Percentiles rank a stretch among this genome's conserved stretches.
These are phyloP conservation scores for Phytophthora sp. DNA, from an alignment of 352 stramenopile genomes.

Conservation along the genomic window DNA sequence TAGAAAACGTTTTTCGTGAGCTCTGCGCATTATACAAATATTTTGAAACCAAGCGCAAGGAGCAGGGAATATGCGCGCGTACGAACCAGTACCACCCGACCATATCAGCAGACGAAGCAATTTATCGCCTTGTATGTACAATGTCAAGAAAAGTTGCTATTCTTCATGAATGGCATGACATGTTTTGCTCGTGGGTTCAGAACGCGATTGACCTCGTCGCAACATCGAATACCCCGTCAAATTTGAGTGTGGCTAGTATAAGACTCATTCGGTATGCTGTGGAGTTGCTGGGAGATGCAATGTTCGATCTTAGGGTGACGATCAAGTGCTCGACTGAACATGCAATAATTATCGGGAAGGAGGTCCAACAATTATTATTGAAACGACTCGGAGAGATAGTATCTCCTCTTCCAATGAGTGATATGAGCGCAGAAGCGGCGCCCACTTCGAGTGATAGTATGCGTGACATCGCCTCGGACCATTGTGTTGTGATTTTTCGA, in stretches of 20 bases:
- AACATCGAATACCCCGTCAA: conserved; percentile 3
- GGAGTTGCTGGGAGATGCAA: conserved; percentile 29
- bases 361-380: conserved; percentile 46
- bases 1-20: conserved; percentile 23
- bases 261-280: conserved; percentile 32
- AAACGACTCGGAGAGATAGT: conserved; percentile 40
- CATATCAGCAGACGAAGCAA: conserved; percentile 15
- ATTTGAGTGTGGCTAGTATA: conserved; percentile 22
- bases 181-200: conserved; percentile 37
- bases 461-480: conserved; percentile 12
- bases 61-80: background rate
- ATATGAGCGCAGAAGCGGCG: background rate
- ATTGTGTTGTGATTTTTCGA: conserved; percentile 58
- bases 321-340: background rate
- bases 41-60: conserved; percentile 18
- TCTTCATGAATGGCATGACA: conserved; percentile 25
- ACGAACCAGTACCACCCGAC: background rate
- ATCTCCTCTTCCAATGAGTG: conserved; percentile 18
- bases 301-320: conserved; percentile 34
- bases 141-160: conserved; percentile 17
- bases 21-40: conserved; percentile 30
- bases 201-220: conserved; percentile 25
- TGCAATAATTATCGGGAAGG: conserved; percentile 25
- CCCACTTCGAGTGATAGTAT: background rate
- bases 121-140: conserved; percentile 32